Conservation (phyloP, 1,284 basidiomycete species). For the Rhodotorula glutinis region DNA sequence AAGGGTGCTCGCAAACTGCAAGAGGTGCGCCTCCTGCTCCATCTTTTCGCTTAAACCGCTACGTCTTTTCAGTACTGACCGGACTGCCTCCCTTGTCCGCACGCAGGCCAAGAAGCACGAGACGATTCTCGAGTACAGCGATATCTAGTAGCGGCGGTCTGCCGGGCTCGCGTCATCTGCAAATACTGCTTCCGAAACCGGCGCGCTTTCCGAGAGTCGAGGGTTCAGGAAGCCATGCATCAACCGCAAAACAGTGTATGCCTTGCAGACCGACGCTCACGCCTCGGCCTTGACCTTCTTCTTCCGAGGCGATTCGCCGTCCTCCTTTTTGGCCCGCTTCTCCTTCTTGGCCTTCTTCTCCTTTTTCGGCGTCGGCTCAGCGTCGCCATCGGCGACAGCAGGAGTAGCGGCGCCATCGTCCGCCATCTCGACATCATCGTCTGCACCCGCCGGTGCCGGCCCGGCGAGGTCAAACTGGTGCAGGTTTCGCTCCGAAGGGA, state of each 20-base stretch:
- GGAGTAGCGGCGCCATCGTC: no score
- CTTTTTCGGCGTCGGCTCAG: conserved; percentile 46
- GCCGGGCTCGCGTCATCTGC: not conserved
- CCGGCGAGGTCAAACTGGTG: not conserved
- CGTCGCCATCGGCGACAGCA: not conserved
- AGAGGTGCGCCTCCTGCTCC: conserved; percentile 52
- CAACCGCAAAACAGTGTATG: no score
- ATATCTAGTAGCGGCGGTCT: not conserved
- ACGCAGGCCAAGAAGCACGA: conserved; percentile 47
- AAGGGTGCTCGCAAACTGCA: conserved; percentile 97
- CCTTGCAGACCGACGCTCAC: not conserved
- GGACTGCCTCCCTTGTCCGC: not conserved
- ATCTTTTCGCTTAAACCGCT: not conserved
- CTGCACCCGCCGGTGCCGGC: not conserved
- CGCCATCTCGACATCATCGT: conserved; percentile 6
- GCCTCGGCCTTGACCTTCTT: conserved; percentile 7
- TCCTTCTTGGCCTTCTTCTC: conserved; percentile 36
- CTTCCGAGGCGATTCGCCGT: conserved; percentile 50
- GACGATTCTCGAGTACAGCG: conserved; percentile 26
- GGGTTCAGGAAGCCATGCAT: not conserved
- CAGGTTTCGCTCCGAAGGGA: not conserved
- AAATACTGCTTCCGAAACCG: not conserved
- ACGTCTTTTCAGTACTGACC: not conserved
- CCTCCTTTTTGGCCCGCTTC: conserved; percentile 43
- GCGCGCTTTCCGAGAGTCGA: not conserved